Evolutionary conservation across 1,284 basidiomycete genomes (phyloP), one percentile per base, ranked within the genome.

Genomic region (Waitea zeae): DNA sequence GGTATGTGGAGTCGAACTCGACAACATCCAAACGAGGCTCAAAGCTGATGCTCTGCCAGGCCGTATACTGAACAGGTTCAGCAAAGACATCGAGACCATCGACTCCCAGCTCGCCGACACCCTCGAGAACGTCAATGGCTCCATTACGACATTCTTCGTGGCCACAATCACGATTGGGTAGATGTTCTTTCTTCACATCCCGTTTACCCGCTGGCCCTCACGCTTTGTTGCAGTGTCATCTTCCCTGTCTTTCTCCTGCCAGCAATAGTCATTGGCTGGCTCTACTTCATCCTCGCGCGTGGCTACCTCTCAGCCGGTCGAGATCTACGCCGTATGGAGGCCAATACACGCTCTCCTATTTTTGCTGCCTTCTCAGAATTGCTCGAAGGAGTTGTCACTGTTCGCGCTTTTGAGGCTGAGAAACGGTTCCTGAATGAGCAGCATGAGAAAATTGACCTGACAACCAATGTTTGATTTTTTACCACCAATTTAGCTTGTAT

Each of bases 401-500:
- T 93, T 26, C 71, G 88, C 33, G 90, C 88, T 0, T 95, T 90
- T 54, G 80, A 79, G 6, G 81, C 75, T 2, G 87, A 92, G 46
- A 58, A 59, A 27, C 61, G 70, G n/a, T 90, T 93, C 59, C 63
- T 89, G 44, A 65, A 80, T 36, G 63, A 66, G 33, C 57, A 89
- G 20, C 80, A 79, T 48, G 47, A 38, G 3, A 78, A 73, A 48
- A 62, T 81, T 32, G 73, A 81, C 44, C 46, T 59, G 14, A 77
- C 75, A 1, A 78, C 69, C 0, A 67, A 72, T 62, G 74, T 71
- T 18, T 5, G 42, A 35, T 30, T 17, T 12, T n/a, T n/a, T n/a
- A n/a, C n/a, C n/a, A n/a, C n/a, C n/a, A n/a, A n/a, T n/a, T n/a
- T n/a, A n/a, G n/a, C n/a, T n/a, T n/a, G n/a, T n/a, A n/a, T n/a